Evolutionary conservation across 345 rosid genomes (phyloP).

Genomic region (Microthlaspi erraticum): DNA sequence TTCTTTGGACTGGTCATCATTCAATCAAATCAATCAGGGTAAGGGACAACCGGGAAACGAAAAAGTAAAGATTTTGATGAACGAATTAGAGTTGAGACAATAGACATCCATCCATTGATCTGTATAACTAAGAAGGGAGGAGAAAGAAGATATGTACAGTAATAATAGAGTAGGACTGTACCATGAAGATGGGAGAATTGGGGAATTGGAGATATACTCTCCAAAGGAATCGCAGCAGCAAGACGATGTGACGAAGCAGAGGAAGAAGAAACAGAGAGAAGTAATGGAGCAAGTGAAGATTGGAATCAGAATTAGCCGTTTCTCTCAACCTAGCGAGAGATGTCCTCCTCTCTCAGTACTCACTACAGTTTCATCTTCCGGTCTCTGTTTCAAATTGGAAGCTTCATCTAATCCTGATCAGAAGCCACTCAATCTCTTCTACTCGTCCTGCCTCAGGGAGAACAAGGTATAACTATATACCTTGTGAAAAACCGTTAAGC

Average conservation of each 20-base stretch:
- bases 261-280: constrained; percentile 48
- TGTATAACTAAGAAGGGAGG: constrained; percentile 17
- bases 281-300: constrained; percentile 66
- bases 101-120: constrained; percentile 37
- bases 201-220: constrained; percentile 82
- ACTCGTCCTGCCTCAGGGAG: constrained; percentile 77
- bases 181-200: constrained; percentile 64
- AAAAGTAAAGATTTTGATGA: constrained; percentile 32
- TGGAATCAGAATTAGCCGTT: constrained; percentile 70
- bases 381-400: constrained; percentile 96
- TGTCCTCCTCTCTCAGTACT: constrained; percentile 96
- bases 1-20: constrained; percentile 37
- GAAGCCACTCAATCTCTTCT: constrained; percentile 74
- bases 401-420: constrained; percentile 31
- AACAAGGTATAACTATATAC: constrained; percentile 86
- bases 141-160: constrained; percentile 50
- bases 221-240: constrained; percentile 51
- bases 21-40: constrained; percentile 33
- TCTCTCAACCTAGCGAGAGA: constrained; percentile 86
- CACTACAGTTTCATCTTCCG: constrained; percentile 69
- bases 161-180: constrained; percentile 80
- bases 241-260: constrained; percentile 47
- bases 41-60: constrained; percentile 32
- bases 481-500: constrained; percentile 26
- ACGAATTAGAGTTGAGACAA: constrained; percentile 42